Evolutionary conservation across 208 protist genomes (phyloP).

Genomic region (Herpetomonas muscarum): DNA sequence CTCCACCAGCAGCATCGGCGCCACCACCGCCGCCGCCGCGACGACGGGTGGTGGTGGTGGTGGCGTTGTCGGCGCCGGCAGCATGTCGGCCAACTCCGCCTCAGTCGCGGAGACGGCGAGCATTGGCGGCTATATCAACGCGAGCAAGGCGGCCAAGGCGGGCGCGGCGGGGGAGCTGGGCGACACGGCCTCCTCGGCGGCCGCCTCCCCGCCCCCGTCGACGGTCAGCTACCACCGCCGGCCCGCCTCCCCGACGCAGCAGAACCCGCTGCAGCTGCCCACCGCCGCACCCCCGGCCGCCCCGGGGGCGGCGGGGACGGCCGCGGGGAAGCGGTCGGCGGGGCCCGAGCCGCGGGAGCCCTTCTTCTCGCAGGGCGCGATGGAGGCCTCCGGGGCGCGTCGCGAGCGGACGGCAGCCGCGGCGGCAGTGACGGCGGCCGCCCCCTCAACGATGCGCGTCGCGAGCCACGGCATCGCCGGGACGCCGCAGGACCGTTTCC

Average conservation of each 20-base stretch:
- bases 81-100: not conserved
- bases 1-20: not conserved
- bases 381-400: not conserved
- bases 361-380: slow-evolving; percentile 1
- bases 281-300: too few relatives aligned
- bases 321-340: not conserved
- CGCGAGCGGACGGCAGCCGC: not conserved
- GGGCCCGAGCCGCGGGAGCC: not conserved
- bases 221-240: not conserved
- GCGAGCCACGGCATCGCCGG: not conserved
- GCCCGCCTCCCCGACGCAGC: not conserved
- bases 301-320: not conserved
- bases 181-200: not conserved
- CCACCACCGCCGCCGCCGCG: not conserved
- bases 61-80: too few relatives aligned
- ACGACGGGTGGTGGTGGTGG: not conserved
- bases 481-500: not conserved
- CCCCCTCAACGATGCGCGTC: not conserved
- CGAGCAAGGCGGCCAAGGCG: not conserved
- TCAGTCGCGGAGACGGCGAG: not conserved
- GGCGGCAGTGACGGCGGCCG: not conserved
- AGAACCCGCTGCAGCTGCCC: not conserved
- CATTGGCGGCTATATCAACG: not conserved
- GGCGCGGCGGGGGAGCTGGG: not conserved
- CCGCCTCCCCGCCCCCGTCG: not conserved